Conservation (phyloP, 495 filamentous ascomycete species). For the Penicillium chermesinum region DNA sequence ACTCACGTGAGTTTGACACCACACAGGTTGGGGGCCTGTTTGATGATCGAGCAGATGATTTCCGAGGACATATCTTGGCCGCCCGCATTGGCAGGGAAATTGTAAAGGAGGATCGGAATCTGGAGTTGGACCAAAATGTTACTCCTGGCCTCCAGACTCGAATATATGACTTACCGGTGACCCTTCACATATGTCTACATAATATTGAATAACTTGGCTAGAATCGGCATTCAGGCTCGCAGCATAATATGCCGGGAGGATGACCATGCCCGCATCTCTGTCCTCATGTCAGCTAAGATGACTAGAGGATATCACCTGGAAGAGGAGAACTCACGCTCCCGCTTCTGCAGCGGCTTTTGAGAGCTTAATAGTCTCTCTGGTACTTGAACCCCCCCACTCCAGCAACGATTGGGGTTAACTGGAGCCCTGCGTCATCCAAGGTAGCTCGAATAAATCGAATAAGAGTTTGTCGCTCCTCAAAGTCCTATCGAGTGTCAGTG, state of each 20-base stretch:
- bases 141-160: neutral
- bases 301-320: too few relatives aligned
- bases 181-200: conserved; percentile 17
- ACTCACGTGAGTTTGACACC: conserved; percentile 20
- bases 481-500: conserved; percentile 5
- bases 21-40: conserved; percentile 13
- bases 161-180: conserved; percentile 12
- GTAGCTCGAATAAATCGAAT: conserved; percentile 18
- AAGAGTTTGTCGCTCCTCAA: conserved; percentile 13
- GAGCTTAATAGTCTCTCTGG: conserved; percentile 17
- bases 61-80: conserved; percentile 22
- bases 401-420: conserved; percentile 16
- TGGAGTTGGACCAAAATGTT: conserved; percentile 1
- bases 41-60: conserved; percentile 14
- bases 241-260: conserved; percentile 22
- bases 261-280: conserved; percentile 22
- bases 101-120: conserved; percentile 20
- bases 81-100: conserved; percentile 20
- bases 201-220: conserved; percentile 18
- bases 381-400: conserved; percentile 18
- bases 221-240: conserved; percentile 15
- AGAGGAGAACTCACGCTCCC: conserved; percentile 14
- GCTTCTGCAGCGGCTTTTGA: conserved; percentile 13
- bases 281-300: too few relatives aligned
- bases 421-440: conserved; percentile 15